Percentiles rank a stretch among this genome's conserved stretches.
These are phyloP conservation scores for Podospora australis DNA, from an alignment of 495 filamentous ascomycete species.

Conservation along the genomic window DNA sequence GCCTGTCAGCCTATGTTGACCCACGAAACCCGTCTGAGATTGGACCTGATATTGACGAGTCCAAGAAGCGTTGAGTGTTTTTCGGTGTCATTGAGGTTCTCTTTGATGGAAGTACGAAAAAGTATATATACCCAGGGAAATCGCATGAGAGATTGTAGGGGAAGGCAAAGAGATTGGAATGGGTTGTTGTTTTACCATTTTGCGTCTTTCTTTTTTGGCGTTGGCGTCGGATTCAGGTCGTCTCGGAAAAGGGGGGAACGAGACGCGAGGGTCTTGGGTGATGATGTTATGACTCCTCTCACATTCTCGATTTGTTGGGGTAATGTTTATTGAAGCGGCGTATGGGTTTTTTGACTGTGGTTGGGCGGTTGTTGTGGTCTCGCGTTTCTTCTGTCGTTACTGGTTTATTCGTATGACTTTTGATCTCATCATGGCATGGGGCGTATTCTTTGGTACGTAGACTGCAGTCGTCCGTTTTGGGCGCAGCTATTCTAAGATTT, in stretches of 20 bases:
- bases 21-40: slow-evolving; percentile 42
- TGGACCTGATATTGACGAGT: slow-evolving; percentile 42
- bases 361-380: too few relatives aligned
- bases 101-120: not conserved
- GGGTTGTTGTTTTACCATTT: not conserved
- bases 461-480: too few relatives aligned
- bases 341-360: not conserved
- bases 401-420: too few relatives aligned
- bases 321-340: not conserved
- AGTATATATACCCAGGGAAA: not conserved
- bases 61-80: not conserved
- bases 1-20: slow-evolving; percentile 45
- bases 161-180: not conserved
- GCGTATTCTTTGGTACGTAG: too few relatives aligned
- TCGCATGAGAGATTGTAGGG: too few relatives aligned
- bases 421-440: too few relatives aligned
- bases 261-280: not conserved
- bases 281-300: slow-evolving; percentile 5
- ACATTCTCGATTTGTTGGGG: not conserved
- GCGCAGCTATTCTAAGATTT: too few relatives aligned
- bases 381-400: too few relatives aligned
- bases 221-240: not conserved
- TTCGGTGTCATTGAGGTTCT: too few relatives aligned
- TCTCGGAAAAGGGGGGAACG: slow-evolving; percentile 2
- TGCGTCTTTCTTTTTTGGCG: not conserved